Conservation (phyloP, 495 filamentous ascomycete species). For the Penicillium macrosclerotiorum region DNA sequence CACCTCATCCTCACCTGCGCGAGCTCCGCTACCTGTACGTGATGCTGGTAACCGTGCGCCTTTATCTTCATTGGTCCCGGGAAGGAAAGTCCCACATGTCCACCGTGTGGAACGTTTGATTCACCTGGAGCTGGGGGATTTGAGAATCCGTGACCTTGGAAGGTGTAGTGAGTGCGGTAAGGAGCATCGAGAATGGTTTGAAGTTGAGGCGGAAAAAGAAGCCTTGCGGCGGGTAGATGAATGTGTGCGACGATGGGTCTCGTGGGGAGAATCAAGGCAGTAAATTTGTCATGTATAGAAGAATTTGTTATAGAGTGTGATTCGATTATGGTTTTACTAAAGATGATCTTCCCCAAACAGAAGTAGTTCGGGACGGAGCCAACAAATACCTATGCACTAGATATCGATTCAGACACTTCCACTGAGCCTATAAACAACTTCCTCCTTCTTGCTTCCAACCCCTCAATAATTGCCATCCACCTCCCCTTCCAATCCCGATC, state of each 20-base stretch:
- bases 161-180: constrained; percentile 78
- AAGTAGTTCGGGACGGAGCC: too few species aligned
- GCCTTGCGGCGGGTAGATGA: constrained; percentile 78
- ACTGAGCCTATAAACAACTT: too few species aligned
- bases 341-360: too few species aligned
- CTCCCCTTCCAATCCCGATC: too few species aligned
- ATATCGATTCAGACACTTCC: too few species aligned
- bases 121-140: constrained; percentile 78
- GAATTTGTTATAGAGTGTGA: too few species aligned
- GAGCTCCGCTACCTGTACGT: constrained; percentile 4
- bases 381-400: too few species aligned
- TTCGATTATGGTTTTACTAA: too few species aligned
- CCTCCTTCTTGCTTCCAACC: too few species aligned
- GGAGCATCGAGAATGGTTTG: constrained; percentile 95
- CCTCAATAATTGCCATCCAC: too few species aligned
- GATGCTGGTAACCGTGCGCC: constrained; percentile 4
- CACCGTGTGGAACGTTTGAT: constrained; percentile 89
- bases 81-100: constrained; percentile 77
- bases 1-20: constrained; percentile 26
- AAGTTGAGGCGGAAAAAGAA: constrained; percentile 71
- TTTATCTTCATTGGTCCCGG: constrained; percentile 24
- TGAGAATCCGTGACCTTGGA: constrained; percentile 64
- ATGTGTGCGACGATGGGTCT: constrained; percentile 80
- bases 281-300: too few species aligned
- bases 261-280: constrained; percentile 73